Base-by-base conservation (phyloP, 192 early-diverging fungal species). In the Umbelopsis isabellina region DNA sequence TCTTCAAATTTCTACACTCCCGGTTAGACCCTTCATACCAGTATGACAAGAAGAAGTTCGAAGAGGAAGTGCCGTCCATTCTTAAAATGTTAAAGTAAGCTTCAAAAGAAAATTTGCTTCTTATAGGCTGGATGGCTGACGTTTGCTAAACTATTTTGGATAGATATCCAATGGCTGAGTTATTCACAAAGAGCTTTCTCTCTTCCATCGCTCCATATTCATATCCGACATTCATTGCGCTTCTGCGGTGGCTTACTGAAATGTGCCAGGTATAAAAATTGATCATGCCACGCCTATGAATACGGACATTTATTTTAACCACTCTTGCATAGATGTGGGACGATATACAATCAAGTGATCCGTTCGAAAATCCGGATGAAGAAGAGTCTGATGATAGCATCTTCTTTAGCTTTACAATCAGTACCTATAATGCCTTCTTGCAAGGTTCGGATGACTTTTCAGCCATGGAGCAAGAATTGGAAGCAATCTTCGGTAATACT, bases 191-290 rank as follows among this genome's bases (percentile, higher is more conserved):
- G 72, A 88, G 85, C 21, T 78, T 87, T 23, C 73, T 93, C 2
- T 70, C 72, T 27, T 83, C 90, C 4, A 85, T 90, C 27, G 90
- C 84, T 20, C 83, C 82, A 44, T 89, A 93, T 70, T 82, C 89
- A 4, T 90, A 88, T 84, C 91, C 91, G 6, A 80, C 80, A 9
- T 77, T 91, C 41, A 78, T 92, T 27, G 91, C 87, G 5, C 78
- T 89, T 66, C 75, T 93, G 12, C 75, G 78, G 2, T 93, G 91
- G 91, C 87, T 93, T 82, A 81, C 89, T 10, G 89, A 91, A n/a
- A 71, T 89, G 22, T 84, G 88, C 48, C n/a, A 72, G 76, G 87
- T 87, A 80, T 61, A 27, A 30, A 27, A 16, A 49, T 49, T 21
- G 8, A 33, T 35, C 37, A 4, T 15, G 1, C 4, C 4, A 35